Evolutionary conservation across 371 early-diverging fungal genomes (phyloP), one percentile per base, ranked within the genome.

Genomic region (Apophysomyces variabilis): DNA sequence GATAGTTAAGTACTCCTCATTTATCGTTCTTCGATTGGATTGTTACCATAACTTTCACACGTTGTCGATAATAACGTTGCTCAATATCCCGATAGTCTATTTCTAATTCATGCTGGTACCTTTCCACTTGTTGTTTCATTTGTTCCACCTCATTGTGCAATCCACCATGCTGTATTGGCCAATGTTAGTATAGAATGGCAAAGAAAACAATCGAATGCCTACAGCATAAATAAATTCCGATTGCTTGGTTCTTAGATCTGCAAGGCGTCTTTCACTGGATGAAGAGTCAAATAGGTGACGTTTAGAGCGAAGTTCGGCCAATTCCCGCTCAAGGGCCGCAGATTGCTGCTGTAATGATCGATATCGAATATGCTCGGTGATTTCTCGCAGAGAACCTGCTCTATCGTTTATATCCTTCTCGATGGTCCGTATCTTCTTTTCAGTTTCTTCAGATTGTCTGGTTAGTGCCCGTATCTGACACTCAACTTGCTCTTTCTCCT

Each of bases 71-170:
- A 65, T 92, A 94, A 12, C 84, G 76, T 41, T 85, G 68, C 39
- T 95, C 90, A 9, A 93, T 81, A 71, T 96, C 82, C 47, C 78
- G 77, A 81, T 94, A 99, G 46, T 98, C 93, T 0, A 72, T 85
- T 11, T 76, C 58, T 14, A 98, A 70, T 65, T 96, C 94, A 7
- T 76, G 66, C 26, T 87, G 74, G 36, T 88, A 79, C 9, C 80
- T 72, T 5, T 71, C 71, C 5, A 84, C 76, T 69, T 93, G 90
- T 38, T 88, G 88, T 70, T 92, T 87, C 60, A 98, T 74, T 73
- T 98, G 96, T 65, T 88, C 91, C 37, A 93, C 67, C 72, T 96
- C 95, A 35, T 99, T 99, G 35, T 85, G 76, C 9, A 96, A 61
- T 6, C 85, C 84, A 5, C 95, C 92, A 9, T 88, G 84, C 87